Conservation (phyloP, 306 rosid species). For the Inga oerstediana region DNA sequence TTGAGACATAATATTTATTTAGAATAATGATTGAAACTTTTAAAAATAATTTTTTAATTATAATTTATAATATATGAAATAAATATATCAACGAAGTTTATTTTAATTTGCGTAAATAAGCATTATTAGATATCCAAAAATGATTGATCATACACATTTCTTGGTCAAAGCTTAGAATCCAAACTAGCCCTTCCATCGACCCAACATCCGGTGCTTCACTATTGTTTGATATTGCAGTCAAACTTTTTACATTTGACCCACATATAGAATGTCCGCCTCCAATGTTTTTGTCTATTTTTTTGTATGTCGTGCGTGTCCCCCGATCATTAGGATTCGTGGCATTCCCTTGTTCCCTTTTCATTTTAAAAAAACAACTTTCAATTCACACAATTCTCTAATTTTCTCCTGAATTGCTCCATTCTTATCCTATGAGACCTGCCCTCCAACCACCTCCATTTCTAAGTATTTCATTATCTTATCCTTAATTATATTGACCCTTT, state of each 20-base stretch:
- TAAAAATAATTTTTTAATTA: too few species aligned
- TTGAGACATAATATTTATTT: too few species aligned
- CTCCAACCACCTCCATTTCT: background rate
- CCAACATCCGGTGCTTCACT: too few species aligned
- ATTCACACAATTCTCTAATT: background rate
- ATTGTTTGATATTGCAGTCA: background rate
- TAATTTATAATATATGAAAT: too few species aligned
- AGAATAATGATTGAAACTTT: too few species aligned
- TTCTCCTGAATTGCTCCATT: background rate
- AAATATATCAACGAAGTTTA: too few species aligned
- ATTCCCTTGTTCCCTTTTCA: background rate
- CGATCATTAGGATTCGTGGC: background rate
- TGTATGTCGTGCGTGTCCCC: background rate
- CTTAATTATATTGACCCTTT: too few species aligned
- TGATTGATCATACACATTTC: too few species aligned
- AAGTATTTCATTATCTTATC: background rate
- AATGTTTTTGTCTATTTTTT: background rate
- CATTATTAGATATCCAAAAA: too few species aligned
- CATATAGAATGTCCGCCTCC: background rate
- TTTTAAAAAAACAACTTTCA: background rate
- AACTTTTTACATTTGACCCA: background rate
- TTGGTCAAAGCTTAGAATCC: too few species aligned
- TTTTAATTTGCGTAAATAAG: too few species aligned
- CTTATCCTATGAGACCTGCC: background rate
- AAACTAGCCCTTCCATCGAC: too few species aligned